These are phyloP conservation scores for Pseudogymnoascus sp. DNA, from an alignment of 2,329 filamentous ascomycete genomes.

Conservation along the genomic window DNA sequence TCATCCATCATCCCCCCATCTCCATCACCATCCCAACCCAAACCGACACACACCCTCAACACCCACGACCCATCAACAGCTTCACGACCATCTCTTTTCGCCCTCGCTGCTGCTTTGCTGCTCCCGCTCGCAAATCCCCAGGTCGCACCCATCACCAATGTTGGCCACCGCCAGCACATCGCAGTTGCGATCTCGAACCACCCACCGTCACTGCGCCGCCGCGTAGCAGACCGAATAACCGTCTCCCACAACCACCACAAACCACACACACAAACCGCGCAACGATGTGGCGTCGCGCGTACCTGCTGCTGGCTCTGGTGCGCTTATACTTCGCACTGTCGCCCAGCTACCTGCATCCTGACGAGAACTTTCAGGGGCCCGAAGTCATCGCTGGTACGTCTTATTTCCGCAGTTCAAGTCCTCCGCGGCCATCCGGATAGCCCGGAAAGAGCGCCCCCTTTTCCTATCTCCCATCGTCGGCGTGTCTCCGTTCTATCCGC, in stretches of 20 bases:
- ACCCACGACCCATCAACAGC: background rate
- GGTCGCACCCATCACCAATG: background rate
- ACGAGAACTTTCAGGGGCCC: conserved; percentile 98
- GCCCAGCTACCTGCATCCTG: conserved; percentile 93
- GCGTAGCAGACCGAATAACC: background rate
- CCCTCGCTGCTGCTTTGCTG: background rate
- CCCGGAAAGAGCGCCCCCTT: background rate
- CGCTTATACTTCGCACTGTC: conserved; percentile 90
- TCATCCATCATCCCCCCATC: background rate
- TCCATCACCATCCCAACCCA: background rate
- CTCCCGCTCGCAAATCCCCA: background rate
- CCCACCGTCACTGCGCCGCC: background rate
- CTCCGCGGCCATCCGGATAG: background rate
- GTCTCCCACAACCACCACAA: background rate
- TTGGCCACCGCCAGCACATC: background rate
- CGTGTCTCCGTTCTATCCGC: conserved; percentile 2
- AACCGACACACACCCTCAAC: background rate
- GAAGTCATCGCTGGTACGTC: conserved; percentile 87
- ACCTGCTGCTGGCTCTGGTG: conserved; percentile 74
- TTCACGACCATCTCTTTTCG: background rate
- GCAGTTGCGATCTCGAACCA: background rate
- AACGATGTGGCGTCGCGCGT: conserved; percentile 83
- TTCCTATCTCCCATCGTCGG: background rate
- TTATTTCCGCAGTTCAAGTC: conserved; percentile 19
- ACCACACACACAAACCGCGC: background rate